Evolutionary conservation across 2,329 filamentous ascomycete genomes (phyloP).

Genomic region (Elsinoe arachidis): DNA sequence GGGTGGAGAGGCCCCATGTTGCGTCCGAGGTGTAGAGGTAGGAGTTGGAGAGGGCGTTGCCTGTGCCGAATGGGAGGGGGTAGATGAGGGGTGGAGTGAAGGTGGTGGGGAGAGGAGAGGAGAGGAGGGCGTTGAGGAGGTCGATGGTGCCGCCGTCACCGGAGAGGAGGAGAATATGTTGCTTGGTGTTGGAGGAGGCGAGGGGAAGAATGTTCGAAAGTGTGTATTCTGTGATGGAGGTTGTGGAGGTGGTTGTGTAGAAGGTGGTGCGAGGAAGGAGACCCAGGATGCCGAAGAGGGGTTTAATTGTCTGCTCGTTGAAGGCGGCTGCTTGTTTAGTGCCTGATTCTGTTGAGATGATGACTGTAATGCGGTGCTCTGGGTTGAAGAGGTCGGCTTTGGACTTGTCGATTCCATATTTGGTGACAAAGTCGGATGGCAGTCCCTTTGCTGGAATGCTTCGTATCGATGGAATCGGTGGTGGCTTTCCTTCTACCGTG

Average conservation of each 20-base stretch:
- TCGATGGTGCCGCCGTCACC: conserved; percentile 85
- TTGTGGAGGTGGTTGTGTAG: conserved; percentile 50
- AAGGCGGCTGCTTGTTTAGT: conserved; percentile 33
- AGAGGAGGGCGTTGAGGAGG: conserved; percentile 59
- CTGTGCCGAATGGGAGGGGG: conserved; percentile 45
- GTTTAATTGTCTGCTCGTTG: conserved; percentile 30
- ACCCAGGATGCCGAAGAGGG: conserved; percentile 36
- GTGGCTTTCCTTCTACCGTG: not conserved
- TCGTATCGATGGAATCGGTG: not conserved
- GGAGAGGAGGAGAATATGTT: conserved; percentile 68
- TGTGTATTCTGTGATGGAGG: conserved; percentile 59
- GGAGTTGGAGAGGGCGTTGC: conserved; percentile 42
- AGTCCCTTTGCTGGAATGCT: conserved; percentile 18
- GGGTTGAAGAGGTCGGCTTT: conserved; percentile 12
- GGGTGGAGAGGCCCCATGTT: conserved; percentile 34
- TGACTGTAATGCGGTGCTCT: conserved; percentile 29
- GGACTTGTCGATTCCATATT: conserved; percentile 14
- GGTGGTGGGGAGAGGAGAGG: conserved; percentile 20
- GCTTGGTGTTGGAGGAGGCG: conserved; percentile 40
- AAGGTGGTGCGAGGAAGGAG: conserved; percentile 34
- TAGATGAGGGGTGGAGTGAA: conserved; percentile 47
- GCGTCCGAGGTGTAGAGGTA: conserved; percentile 30
- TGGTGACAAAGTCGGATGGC: conserved; percentile 20
- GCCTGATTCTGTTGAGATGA: conserved; percentile 40
- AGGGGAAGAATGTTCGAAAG: conserved; percentile 38